Evolutionary conservation across 441 rosid species (phyloP).

Genomic region (Populus hybrid): DNA sequence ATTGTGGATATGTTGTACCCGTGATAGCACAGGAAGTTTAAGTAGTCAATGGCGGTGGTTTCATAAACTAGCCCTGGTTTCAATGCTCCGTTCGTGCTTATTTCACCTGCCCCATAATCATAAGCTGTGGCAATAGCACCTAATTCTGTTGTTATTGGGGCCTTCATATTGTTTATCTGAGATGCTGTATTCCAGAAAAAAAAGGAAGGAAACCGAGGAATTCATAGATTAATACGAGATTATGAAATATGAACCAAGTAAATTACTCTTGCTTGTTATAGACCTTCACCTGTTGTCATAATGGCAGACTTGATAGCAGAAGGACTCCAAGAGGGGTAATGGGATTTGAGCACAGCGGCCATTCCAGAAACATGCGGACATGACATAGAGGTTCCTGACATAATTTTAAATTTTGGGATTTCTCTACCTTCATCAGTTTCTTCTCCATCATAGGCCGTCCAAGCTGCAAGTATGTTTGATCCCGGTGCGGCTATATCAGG

Average conservation of each 20-base stretch:
- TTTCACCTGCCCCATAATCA: constrained; percentile 68
- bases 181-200: constrained; percentile 43
- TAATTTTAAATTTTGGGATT: constrained; percentile 43
- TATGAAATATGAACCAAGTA: not conserved
- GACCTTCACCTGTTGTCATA: constrained; percentile 58
- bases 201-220: not conserved
- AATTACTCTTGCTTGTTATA: not conserved
- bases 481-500: constrained; percentile 91
- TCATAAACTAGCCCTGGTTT: constrained; percentile 78
- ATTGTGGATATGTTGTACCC: constrained; percentile 50
- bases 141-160: constrained; percentile 46
- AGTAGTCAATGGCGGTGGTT: constrained; percentile 54
- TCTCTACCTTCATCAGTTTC: constrained; percentile 38
- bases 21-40: constrained; percentile 65
- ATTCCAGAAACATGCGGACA: constrained; percentile 77
- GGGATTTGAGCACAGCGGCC: constrained; percentile 56
- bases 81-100: constrained; percentile 45
- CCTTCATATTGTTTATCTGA: constrained; percentile 52
- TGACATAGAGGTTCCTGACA: constrained; percentile 90
- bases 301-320: constrained; percentile 68
- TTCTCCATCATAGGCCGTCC: constrained; percentile 56
- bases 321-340: constrained; percentile 57
- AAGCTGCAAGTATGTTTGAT: constrained; percentile 69
- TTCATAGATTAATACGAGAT: not conserved
- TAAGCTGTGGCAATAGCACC: constrained; percentile 57